phyloP scores from a whole-genome alignment of 1,284 basidiomycete genomes.

The Ganoderma lingzhi region DNA sequence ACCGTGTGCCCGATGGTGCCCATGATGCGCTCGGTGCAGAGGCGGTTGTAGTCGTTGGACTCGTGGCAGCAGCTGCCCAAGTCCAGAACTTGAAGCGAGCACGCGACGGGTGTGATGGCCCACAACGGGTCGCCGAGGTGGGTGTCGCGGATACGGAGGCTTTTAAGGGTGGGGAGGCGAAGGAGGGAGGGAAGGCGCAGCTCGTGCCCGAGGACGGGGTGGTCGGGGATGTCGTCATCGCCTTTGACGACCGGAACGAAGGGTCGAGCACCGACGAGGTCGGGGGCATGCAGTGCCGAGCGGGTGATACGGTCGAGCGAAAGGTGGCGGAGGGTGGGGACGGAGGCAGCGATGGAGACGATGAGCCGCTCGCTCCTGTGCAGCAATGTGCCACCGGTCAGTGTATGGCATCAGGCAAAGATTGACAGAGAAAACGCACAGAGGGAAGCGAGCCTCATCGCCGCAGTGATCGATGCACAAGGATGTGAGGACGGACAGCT shows the following conservation, averaged over 20 bases:
- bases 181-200: conserved; percentile 72
- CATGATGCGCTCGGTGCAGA: conserved; percentile 66
- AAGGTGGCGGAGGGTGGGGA: conserved; percentile 62
- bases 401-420: conserved; percentile 27
- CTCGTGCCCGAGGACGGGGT: conserved; percentile 60
- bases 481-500: conserved; percentile 51
- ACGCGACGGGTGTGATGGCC: conserved; percentile 54
- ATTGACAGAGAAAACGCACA: conserved; percentile 55
- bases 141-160: conserved; percentile 72
- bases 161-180: conserved; percentile 63
- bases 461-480: conserved; percentile 66
- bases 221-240: conserved; percentile 66
- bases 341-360: conserved; percentile 71
- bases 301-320: conserved; percentile 71
- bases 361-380: conserved; percentile 74
- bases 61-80: conserved; percentile 66
- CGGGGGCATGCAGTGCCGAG: conserved; percentile 65
- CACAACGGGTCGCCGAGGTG: conserved; percentile 72
- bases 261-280: conserved; percentile 58
- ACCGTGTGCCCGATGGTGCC: conserved; percentile 61
- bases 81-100: conserved; percentile 64
- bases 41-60: conserved; percentile 58
- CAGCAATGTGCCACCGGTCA: conserved; percentile 26
- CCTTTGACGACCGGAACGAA: conserved; percentile 65
- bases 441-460: conserved; percentile 58